Percentiles rank a stretch among this genome's conserved stretches.
Conservation (phyloP, 208 protist genomes). For the Wallacemonas sp. region DNA sequence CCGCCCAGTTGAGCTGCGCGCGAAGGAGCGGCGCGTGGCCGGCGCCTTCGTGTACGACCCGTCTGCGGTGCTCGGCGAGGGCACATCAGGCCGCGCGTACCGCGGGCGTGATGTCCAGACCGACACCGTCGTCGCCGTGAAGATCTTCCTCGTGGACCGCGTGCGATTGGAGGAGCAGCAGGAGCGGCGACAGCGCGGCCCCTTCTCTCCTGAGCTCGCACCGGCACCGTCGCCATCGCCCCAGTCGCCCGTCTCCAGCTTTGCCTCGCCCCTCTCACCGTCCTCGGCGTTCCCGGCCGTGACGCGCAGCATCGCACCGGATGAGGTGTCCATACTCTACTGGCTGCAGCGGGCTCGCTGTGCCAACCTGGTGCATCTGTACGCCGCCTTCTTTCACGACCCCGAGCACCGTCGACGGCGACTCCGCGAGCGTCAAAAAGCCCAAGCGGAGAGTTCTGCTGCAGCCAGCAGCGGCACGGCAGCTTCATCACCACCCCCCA, state of each 20-base stretch:
- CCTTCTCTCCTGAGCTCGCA: slow-evolving; percentile 5
- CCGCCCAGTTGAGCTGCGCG: too few relatives aligned
- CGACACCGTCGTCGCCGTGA: slow-evolving; percentile 45
- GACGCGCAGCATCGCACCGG: background rate
- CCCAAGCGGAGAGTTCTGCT: too few relatives aligned
- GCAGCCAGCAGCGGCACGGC: too few relatives aligned
- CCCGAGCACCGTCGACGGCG: background rate
- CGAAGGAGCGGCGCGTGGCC: background rate
- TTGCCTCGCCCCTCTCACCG: background rate
- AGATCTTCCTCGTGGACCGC: slow-evolving; percentile 38
- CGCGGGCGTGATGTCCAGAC: slow-evolving; percentile 24
- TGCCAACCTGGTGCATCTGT: slow-evolving; percentile 41
- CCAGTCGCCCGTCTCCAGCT: too few relatives aligned
- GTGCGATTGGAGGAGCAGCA: background rate
- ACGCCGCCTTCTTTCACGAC: slow-evolving; percentile 22
- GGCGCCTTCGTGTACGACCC: slow-evolving; percentile 32
- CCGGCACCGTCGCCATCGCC: slow-evolving; percentile 1
- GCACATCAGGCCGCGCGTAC: slow-evolving; percentile 62
- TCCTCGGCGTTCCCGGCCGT: slow-evolving; percentile 6
- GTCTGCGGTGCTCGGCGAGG: slow-evolving; percentile 43
- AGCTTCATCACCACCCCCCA: too few relatives aligned
- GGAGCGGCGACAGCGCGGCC: background rate
- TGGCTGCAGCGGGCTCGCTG: slow-evolving; percentile 30
- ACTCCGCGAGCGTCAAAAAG: background rate
- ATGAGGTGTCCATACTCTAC: slow-evolving; percentile 31